phyloP scores from a whole-genome alignment of 179 eudicot genomes.

The Spinacia oleracea region DNA sequence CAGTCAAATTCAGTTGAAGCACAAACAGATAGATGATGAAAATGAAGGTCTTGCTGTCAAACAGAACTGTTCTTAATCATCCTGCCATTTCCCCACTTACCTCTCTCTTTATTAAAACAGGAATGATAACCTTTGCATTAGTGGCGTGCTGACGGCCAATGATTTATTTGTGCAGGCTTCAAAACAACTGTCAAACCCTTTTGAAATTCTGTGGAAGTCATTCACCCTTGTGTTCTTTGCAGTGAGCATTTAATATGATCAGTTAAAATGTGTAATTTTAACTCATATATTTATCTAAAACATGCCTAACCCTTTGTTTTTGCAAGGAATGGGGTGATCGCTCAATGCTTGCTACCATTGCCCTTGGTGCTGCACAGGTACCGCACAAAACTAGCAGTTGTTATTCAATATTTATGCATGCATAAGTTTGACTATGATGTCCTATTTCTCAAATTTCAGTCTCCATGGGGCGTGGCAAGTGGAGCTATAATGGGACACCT shows the following conservation, averaged over 20 bases:
- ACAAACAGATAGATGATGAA: not conserved
- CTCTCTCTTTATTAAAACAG: not conserved
- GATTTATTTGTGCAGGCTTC: constrained; percentile 50
- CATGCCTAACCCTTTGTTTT: constrained; percentile 1
- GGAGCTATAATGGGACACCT: constrained; percentile 92
- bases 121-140: not conserved
- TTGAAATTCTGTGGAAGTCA: constrained; percentile 90
- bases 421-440: not conserved
- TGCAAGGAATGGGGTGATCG: constrained; percentile 98
- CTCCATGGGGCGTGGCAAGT: constrained; percentile 97
- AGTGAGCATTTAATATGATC: constrained; percentile 47
- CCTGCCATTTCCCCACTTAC: not conserved
- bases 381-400: not conserved
- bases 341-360: constrained; percentile 97
- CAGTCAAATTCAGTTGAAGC: too few species aligned
- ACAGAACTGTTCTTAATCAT: not conserved
- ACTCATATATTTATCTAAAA: not conserved
- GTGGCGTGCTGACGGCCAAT: not conserved
- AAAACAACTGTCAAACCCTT: constrained; percentile 67
- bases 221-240: constrained; percentile 93
- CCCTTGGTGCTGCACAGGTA: constrained; percentile 99
- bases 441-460: constrained; percentile 36
- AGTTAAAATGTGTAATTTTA: not conserved
- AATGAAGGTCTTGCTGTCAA: not conserved
- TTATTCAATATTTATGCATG: not conserved